phyloP scores from a whole-genome alignment of 2,329 filamentous ascomycete genomes.

The Colletotrichum spaethianum region DNA sequence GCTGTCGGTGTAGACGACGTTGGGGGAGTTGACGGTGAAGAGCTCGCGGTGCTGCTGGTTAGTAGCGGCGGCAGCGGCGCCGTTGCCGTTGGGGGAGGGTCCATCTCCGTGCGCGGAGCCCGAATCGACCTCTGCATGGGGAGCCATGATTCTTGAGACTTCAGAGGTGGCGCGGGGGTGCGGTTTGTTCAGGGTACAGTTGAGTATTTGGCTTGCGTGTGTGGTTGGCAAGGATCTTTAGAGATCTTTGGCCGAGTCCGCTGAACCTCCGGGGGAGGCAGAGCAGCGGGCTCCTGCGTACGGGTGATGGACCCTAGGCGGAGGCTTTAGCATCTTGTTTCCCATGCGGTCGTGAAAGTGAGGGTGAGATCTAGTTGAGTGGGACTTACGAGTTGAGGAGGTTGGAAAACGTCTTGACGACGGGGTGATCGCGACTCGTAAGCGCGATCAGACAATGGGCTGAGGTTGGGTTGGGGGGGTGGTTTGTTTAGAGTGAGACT shows the following conservation, averaged over 20 bases:
- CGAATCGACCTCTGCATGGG: slow-evolving; percentile 80
- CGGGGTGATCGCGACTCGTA: slow-evolving; percentile 70
- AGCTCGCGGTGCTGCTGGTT: slow-evolving; percentile 68
- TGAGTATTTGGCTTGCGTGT: slow-evolving; percentile 56
- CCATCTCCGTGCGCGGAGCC: slow-evolving; percentile 75
- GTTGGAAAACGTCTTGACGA: slow-evolving; percentile 98
- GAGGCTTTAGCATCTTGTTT: slow-evolving; percentile 45
- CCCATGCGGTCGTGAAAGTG: slow-evolving; percentile 15
- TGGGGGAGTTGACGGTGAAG: slow-evolving; percentile 92
- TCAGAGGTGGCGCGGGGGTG: slow-evolving; percentile 37
- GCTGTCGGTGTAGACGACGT: slow-evolving; percentile 89
- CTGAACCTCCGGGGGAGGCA: slow-evolving; percentile 87
- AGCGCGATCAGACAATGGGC: slow-evolving; percentile 65
- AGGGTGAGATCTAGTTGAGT: background rate
- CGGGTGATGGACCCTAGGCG: slow-evolving; percentile 87
- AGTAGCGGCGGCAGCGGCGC: slow-evolving; percentile 59
- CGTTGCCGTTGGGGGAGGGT: slow-evolving; percentile 51
- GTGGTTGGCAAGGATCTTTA: slow-evolving; percentile 66
- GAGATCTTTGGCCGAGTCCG: slow-evolving; percentile 67
- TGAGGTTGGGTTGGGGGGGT: slow-evolving; percentile 1
- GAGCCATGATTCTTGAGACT: slow-evolving; percentile 78
- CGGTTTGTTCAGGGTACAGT: slow-evolving; percentile 21
- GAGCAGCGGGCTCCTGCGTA: slow-evolving; percentile 97
- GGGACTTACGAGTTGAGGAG: slow-evolving; percentile 90
- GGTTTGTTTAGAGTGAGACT: background rate